These are phyloP conservation scores for Phanerochaete carnosa DNA, from an alignment of 768 basidiomycete species.

Conservation along the genomic window DNA sequence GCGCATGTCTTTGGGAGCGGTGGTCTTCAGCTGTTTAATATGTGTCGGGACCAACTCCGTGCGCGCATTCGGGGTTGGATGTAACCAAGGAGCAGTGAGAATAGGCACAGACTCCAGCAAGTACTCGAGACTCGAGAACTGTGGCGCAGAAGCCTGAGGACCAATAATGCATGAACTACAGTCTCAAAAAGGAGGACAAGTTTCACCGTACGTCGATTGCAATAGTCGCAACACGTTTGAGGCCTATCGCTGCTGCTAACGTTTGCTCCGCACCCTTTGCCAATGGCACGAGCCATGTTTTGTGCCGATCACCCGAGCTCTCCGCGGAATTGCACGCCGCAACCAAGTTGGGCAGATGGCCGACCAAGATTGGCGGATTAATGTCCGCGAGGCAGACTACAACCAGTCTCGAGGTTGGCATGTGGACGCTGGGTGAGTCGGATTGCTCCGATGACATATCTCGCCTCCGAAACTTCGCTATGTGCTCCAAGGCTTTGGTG, in stretches of 20 bases:
- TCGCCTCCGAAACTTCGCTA: neutral
- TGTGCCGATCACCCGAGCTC: conserved; percentile 8
- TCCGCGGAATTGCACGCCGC: conserved; percentile 65
- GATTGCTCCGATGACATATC: neutral
- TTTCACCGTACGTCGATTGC: conserved; percentile 53
- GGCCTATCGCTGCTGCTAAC: conserved; percentile 59
- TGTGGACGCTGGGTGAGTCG: neutral
- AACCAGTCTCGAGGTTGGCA: conserved; percentile 32
- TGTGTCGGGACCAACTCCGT: conserved; percentile 59
- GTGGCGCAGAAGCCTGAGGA: conserved; percentile 39
- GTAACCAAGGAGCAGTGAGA: conserved; percentile 66
- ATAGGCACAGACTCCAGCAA: conserved; percentile 50
- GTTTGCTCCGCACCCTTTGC: conserved; percentile 62
- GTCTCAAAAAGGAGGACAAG: neutral
- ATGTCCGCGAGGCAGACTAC: conserved; percentile 76
- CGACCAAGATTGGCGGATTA: conserved; percentile 66
- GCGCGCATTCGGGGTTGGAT: conserved; percentile 13
- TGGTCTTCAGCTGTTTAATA: conserved; percentile 77
- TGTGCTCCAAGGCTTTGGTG: conserved; percentile 63
- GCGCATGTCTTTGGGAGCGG: conserved; percentile 77
- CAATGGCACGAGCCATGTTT: conserved; percentile 58
- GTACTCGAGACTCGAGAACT: conserved; percentile 27
- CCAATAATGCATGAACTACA: neutral
- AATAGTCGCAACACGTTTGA: conserved; percentile 64
- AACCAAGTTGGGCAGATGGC: conserved; percentile 73